Conservation (phyloP, 129 eudicot species). For the Scalesia atractyloides region DNA sequence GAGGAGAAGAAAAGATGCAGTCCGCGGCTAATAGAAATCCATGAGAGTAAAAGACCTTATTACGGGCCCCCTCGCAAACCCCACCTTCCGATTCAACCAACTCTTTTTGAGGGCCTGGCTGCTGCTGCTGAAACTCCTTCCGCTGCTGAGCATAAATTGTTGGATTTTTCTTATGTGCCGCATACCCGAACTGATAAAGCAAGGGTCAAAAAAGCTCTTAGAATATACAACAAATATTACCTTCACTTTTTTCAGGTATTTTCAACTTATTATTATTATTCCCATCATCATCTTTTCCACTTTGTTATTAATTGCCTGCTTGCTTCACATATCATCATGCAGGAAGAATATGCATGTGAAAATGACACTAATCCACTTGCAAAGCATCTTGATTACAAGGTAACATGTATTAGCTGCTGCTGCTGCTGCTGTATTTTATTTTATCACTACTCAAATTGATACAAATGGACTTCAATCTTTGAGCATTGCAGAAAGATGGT, state of each 20-base stretch:
- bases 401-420: not conserved
- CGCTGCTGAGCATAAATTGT: not conserved
- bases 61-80: constrained; percentile 29
- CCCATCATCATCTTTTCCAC: not conserved
- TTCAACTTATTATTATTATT: too few species aligned
- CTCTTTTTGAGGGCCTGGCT: too few species aligned
- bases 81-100: not conserved
- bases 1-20: constrained; percentile 33
- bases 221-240: constrained; percentile 40
- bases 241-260: constrained; percentile 42
- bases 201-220: constrained; percentile 43
- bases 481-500: constrained; percentile 30
- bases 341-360: constrained; percentile 21
- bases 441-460: not conserved
- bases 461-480: not conserved
- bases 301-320: too few species aligned
- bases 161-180: constrained; percentile 12
- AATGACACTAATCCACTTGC: constrained; percentile 7
- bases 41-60: constrained; percentile 29
- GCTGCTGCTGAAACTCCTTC: too few species aligned
- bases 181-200: constrained; percentile 27
- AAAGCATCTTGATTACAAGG: constrained; percentile 23
- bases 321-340: constrained; percentile 5
- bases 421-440: constrained; percentile 1
- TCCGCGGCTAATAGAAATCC: constrained; percentile 28